phyloP scores from a whole-genome alignment of 345 rosid genomes.

The Eucalyptus pauciflora region DNA sequence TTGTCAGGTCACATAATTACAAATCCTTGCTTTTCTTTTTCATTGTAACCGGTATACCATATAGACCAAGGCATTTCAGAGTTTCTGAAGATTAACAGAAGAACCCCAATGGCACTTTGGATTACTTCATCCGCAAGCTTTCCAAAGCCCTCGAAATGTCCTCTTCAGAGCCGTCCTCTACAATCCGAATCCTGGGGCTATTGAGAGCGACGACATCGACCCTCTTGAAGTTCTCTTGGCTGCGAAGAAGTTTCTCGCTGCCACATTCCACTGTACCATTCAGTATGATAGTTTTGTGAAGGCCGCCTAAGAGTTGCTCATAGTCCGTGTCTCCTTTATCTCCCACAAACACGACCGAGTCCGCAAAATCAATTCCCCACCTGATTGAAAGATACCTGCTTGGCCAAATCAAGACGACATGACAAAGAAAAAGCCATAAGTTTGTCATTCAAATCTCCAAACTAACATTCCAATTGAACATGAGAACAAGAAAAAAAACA shows the following conservation, averaged over 20 bases:
- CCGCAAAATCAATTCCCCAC: slow-evolving; percentile 71
- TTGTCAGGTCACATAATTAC: neutral
- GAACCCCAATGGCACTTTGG: neutral
- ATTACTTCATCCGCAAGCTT: slow-evolving; percentile 35
- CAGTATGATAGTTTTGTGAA: slow-evolving; percentile 54
- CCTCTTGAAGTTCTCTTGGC: slow-evolving; percentile 49
- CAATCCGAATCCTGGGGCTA: slow-evolving; percentile 29
- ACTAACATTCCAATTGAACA: neutral
- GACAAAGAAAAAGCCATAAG: neutral
- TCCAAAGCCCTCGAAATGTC: slow-evolving; percentile 38
- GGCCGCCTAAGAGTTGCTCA: slow-evolving; percentile 59
- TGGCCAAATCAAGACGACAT: neutral
- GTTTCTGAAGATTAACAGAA: neutral
- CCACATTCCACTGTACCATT: slow-evolving; percentile 43
- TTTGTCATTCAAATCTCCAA: neutral
- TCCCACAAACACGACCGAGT: slow-evolving; percentile 53
- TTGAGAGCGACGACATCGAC: slow-evolving; percentile 38
- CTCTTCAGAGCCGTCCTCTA: slow-evolving; percentile 25
- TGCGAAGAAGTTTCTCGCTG: slow-evolving; percentile 47
- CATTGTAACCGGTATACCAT: neutral
- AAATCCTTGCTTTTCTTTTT: neutral
- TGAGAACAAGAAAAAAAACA: neutral
- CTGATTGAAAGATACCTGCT: slow-evolving; percentile 75
- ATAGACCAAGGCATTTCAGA: neutral
- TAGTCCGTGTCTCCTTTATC: slow-evolving; percentile 82